Conservation (phyloP, 202 grass and related monocot species). For the Thinopyrum obtusiflorum region DNA sequence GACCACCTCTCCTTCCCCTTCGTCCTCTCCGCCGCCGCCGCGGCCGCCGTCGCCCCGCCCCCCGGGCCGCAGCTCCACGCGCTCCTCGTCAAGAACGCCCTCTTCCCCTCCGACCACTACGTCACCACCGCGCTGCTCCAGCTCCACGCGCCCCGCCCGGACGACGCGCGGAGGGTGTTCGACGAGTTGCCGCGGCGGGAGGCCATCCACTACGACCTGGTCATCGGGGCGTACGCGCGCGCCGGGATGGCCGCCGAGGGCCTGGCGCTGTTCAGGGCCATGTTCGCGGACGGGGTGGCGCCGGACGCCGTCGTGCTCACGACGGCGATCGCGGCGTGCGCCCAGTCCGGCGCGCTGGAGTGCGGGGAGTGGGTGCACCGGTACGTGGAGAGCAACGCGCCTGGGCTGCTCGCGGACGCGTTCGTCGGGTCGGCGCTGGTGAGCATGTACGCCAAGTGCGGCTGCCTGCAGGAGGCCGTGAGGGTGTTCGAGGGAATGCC, state of each 20-base stretch:
- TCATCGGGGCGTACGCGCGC: slow-evolving; percentile 58
- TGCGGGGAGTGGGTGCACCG: slow-evolving; percentile 63
- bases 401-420: slow-evolving; percentile 40
- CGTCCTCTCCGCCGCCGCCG: slow-evolving; percentile 66
- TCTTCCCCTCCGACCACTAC: slow-evolving; percentile 68
- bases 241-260: slow-evolving; percentile 43
- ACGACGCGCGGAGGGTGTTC: slow-evolving; percentile 45
- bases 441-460: slow-evolving; percentile 88
- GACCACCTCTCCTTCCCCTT: slow-evolving; percentile 86
- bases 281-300: slow-evolving; percentile 40
- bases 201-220: slow-evolving; percentile 72
- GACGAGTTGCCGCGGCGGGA: slow-evolving; percentile 55
- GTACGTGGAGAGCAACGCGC: slow-evolving; percentile 39
- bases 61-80: slow-evolving; percentile 54
- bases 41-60: slow-evolving; percentile 13
- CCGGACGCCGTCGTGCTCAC: slow-evolving; percentile 76
- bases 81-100: slow-evolving; percentile 55
- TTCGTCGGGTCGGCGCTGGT: slow-evolving; percentile 74
- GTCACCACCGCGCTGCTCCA: slow-evolving; percentile 70
- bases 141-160: slow-evolving; percentile 41
- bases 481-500: slow-evolving; percentile 70
- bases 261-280: slow-evolving; percentile 47
- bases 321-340: slow-evolving; percentile 56
- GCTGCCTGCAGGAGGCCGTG: slow-evolving; percentile 52
- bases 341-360: slow-evolving; percentile 60